A percentile compares a stretch with the other conserved stretches of the same genome.
Evolutionary conservation across 202 grass and related monocot species (phyloP).

Genomic region (Panicum virgatum): DNA sequence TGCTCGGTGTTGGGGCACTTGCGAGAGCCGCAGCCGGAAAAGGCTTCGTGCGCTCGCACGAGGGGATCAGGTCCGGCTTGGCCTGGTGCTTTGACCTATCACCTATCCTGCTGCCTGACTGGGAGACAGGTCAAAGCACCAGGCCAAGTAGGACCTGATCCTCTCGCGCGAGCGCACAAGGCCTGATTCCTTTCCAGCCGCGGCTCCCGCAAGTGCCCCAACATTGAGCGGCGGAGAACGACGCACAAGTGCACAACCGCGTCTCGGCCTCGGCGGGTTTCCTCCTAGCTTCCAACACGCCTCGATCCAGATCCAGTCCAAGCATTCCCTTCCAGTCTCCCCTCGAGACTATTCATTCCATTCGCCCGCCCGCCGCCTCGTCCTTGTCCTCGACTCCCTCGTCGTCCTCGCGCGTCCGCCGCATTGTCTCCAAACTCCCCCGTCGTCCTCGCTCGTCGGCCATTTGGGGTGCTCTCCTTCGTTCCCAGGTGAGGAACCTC

Average conservation of each 20-base stretch:
- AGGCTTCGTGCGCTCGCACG: not conserved
- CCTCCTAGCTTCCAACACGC: conserved; percentile 8
- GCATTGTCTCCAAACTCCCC: no score
- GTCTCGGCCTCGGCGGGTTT: not conserved
- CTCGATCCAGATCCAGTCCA: conserved; percentile 31
- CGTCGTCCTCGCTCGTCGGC: no score
- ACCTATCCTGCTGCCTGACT: no score
- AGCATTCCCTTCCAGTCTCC: no score
- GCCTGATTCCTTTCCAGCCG: no score
- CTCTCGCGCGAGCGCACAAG: not conserved
- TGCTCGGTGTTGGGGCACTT: no score
- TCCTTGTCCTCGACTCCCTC: not conserved
- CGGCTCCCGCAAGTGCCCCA: not conserved
- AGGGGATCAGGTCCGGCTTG: not conserved
- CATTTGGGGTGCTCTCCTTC: not conserved
- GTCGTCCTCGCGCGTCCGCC: not conserved
- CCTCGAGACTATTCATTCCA: not conserved
- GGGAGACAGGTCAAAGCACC: no score
- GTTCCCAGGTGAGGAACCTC: not conserved
- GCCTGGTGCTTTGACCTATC: not conserved
- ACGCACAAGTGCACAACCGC: no score
- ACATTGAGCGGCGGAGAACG: no score
- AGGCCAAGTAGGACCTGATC: not conserved
- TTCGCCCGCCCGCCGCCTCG: not conserved
- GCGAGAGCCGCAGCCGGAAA: conserved; percentile 16